Evolutionary conservation across 768 basidiomycete species (phyloP).

Genomic region (Tulasnella sp.): DNA sequence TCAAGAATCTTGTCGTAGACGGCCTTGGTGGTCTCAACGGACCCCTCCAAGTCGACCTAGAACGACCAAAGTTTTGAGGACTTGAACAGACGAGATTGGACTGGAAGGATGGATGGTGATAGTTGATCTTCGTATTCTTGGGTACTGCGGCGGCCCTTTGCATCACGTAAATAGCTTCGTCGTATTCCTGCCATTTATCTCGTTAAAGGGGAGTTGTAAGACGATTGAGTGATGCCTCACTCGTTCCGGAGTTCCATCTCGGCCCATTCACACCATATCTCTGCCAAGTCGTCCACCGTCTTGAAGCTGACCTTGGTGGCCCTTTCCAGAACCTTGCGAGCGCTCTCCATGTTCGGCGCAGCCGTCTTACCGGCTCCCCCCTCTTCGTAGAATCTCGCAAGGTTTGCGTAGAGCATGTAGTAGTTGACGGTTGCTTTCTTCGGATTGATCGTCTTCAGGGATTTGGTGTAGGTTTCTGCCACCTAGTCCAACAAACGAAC

Average conservation of each 20-base stretch:
- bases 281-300: slow-evolving; percentile 92
- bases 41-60: slow-evolving; percentile 96
- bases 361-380: slow-evolving; percentile 78
- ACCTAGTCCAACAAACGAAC: slow-evolving; percentile 49
- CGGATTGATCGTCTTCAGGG: slow-evolving; percentile 81
- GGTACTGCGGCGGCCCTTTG: slow-evolving; percentile 91
- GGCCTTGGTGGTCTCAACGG: slow-evolving; percentile 83
- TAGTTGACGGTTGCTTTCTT: slow-evolving; percentile 87
- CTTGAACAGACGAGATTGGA: slow-evolving; percentile 91
- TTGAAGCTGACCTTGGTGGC: slow-evolving; percentile 89
- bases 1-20: slow-evolving; percentile 97
- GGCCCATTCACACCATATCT: slow-evolving; percentile 99
- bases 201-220: slow-evolving; percentile 16
- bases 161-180: slow-evolving; percentile 93
- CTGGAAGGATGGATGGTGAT: slow-evolving; percentile 88
- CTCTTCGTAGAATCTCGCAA: slow-evolving; percentile 96
- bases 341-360: slow-evolving; percentile 75
- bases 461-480: slow-evolving; percentile 87
- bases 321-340: slow-evolving; percentile 90
- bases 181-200: slow-evolving; percentile 69
- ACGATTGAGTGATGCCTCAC: slow-evolving; percentile 48
- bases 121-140: slow-evolving; percentile 84
- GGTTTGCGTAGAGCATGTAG: slow-evolving; percentile 87
- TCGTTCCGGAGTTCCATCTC: slow-evolving; percentile 96
- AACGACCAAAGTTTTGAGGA: slow-evolving; percentile 98